These are phyloP conservation scores for Musa beccarii DNA, from an alignment of 176 grass and related monocot genomes.

Conservation along the genomic window DNA sequence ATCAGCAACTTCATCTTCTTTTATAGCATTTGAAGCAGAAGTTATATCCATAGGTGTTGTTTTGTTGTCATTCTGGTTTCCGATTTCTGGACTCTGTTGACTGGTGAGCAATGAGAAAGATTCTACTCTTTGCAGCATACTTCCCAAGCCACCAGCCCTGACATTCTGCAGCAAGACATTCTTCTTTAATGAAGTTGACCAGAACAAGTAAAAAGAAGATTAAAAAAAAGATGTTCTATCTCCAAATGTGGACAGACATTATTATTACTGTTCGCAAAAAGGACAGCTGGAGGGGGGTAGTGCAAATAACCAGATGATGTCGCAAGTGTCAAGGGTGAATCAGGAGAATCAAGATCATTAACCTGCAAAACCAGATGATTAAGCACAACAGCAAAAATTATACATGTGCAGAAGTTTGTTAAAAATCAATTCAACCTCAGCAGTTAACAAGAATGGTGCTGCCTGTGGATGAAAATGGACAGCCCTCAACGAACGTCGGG, in stretches of 20 bases:
- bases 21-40: conserved; percentile 29
- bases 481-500: conserved; percentile 90
- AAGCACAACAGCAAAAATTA: conserved; percentile 10
- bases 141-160: conserved; percentile 28
- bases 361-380: conserved; percentile 42
- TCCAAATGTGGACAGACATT: conserved; percentile 41
- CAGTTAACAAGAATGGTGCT: conserved; percentile 86
- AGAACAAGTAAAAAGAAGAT: conserved; percentile 34
- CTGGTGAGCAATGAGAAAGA: conserved; percentile 24
- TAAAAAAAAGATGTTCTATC: conserved; percentile 15
- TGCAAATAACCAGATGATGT: conserved; percentile 89
- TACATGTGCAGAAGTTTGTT: neutral
- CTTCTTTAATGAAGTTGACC: conserved; percentile 35
- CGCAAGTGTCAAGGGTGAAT: conserved; percentile 68
- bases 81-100: conserved; percentile 27
- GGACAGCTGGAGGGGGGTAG: conserved; percentile 57
- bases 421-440: conserved; percentile 53
- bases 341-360: conserved; percentile 84
- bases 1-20: conserved; percentile 9
- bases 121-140: conserved; percentile 34
- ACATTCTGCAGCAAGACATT: conserved; percentile 34
- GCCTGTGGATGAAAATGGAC: conserved; percentile 98
- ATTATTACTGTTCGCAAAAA: conserved; percentile 60
- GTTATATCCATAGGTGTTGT: conserved; percentile 75
- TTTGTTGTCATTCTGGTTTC: conserved; percentile 32